Evolutionary conservation across 495 filamentous ascomycete genomes (phyloP).

Genomic region (Talaromyces stipitatus): DNA sequence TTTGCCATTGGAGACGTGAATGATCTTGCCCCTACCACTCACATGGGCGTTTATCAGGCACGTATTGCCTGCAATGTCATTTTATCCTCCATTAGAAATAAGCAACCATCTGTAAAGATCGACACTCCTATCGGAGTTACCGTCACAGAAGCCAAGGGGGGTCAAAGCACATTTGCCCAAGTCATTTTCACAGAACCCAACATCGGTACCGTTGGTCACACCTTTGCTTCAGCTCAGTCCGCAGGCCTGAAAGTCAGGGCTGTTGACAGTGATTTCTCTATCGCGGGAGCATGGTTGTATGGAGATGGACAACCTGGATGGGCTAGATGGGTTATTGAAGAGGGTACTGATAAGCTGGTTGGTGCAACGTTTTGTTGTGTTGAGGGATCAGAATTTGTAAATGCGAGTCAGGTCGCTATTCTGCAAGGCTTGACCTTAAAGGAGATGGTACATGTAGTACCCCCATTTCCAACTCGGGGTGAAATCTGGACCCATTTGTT

Average conservation of each 20-base stretch:
- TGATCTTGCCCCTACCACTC: neutral
- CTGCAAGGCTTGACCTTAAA: neutral
- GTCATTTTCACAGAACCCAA: neutral
- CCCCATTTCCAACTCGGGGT: neutral
- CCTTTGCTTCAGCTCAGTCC: neutral
- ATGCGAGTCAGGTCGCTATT: neutral
- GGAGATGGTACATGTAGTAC: neutral
- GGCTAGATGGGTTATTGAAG: neutral
- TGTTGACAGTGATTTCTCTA: neutral
- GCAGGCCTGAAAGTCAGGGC: neutral
- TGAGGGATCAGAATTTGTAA: neutral
- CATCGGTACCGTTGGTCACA: neutral
- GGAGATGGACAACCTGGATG: neutral
- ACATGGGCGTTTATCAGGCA: neutral
- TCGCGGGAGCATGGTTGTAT: neutral
- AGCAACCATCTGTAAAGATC: neutral
- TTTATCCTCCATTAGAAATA: neutral
- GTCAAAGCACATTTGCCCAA: neutral
- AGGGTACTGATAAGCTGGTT: neutral
- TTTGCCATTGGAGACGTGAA: neutral
- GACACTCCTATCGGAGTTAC: neutral
- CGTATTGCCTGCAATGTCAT: neutral
- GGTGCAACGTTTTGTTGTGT: neutral
- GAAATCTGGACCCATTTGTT: neutral
- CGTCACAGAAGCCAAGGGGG: neutral